Evolutionary conservation across 116 monocot genomes (phyloP), one percentile per base, ranked within the genome.

Genomic region (Dioscorea cayenensis): DNA sequence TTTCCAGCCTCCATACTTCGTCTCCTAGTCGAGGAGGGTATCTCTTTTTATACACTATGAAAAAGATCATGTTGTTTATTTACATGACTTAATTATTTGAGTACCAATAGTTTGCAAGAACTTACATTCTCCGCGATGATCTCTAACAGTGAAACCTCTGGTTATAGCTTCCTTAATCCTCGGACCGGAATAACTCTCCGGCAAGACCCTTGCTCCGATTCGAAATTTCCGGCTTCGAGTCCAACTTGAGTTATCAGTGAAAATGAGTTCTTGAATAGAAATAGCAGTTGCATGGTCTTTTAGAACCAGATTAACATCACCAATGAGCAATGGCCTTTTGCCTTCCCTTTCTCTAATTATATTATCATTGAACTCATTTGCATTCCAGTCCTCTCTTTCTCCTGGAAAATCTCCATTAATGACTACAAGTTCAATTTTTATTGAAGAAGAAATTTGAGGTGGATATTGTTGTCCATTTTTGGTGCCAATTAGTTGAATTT

Each of bases 161-260:
- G 87, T 87, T 27, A 81, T 73, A 3, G 90, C 90, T 79, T 93
- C 89, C 60, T 58, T 76, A 18, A 94, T 81, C 38, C 78, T 79
- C 3, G 77, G 36, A 4, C 77, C 83, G 3, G 75, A 3, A 19
- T 70, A 74, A 36, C 65, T 71, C 48, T 64, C 85, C 0, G 77
- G 65, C 9, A 50, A 67, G 16, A 82, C 84, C 61, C 80, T 71
- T 2, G 74, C 91, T 0, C 82, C 94, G 7, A 94, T 78, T 64
- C 91, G 61, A 72, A 94, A 94, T 65, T 82, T 23, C 1, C 94
- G 69, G 75, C 94, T 71, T 23, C 78, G 55, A 9, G 80, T 78
- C 94, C 94, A 94, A 63, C 87, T 87, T 0, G 87, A 87, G 51
- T 94, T 94, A 48, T 94, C 94, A 0, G 94, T 94, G 70, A 94